These are phyloP conservation scores for Arthrinium puccinioides DNA, from an alignment of 2,329 filamentous ascomycete genomes.

Conservation along the genomic window DNA sequence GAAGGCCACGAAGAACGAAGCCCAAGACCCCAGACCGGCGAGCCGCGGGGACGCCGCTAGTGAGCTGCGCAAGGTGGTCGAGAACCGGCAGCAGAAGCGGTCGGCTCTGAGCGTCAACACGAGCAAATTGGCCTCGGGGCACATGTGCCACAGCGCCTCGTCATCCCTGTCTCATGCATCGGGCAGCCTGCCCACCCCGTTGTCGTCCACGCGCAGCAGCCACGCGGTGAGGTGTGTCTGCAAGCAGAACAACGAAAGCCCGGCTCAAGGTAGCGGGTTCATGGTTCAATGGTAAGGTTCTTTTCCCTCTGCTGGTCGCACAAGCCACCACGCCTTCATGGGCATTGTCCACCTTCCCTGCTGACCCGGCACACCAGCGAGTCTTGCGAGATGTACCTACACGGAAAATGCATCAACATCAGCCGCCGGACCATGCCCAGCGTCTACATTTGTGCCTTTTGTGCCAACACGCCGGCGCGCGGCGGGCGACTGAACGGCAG, in stretches of 20 bases:
- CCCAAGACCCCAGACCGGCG: no score
- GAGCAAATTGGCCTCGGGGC: constrained; percentile 27
- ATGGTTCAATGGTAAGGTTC: constrained; percentile 56
- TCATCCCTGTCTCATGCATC: constrained; percentile 43
- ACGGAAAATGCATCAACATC: constrained; percentile 56
- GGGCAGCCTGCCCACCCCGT: constrained; percentile 38
- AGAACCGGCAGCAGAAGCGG: constrained; percentile 38
- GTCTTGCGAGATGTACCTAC: constrained; percentile 59
- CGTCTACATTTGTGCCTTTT: constrained; percentile 59
- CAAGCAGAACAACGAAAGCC: constrained; percentile 25
- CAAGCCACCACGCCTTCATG: no score
- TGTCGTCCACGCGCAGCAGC: constrained; percentile 29
- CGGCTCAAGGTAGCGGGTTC: constrained; percentile 39
- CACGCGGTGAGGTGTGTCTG: constrained; percentile 52
- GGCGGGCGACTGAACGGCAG: constrained; percentile 28
- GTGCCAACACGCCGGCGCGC: constrained; percentile 50
- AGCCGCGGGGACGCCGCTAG: constrained; percentile 48
- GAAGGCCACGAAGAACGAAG: constrained; percentile 47
- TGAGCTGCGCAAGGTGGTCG: constrained; percentile 52
- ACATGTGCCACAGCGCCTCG: constrained; percentile 13
- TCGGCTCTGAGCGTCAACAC: constrained; percentile 20
- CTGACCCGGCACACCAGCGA: constrained; percentile 33
- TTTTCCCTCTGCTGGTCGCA: background rate
- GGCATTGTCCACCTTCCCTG: no score
- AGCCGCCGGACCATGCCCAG: constrained; percentile 47